Conservation (phyloP, 1,139 yeast species). For the Suhomyces choctaworum region DNA sequence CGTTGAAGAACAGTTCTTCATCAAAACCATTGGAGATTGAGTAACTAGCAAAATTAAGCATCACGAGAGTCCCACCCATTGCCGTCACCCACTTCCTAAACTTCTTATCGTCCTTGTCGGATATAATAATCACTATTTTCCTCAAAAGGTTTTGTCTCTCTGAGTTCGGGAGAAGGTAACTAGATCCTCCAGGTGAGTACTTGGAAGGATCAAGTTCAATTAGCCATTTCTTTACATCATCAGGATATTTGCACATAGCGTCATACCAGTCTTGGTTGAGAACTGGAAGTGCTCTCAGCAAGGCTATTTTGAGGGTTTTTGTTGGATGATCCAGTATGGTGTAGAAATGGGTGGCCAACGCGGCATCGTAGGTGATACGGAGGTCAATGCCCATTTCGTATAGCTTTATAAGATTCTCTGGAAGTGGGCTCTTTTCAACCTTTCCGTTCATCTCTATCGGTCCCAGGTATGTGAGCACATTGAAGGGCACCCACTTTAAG, state of each 20-base stretch:
- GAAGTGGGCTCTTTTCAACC: constrained; percentile 5
- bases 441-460: constrained; percentile 6
- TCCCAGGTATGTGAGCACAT: constrained; percentile 14
- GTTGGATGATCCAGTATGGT: constrained; percentile 15
- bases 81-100: constrained; percentile 18
- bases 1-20: constrained; percentile 6
- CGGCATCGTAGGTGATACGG: constrained; percentile 21
- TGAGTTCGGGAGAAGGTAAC: constrained; percentile 18
- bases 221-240: constrained; percentile 25
- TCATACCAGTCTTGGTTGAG: constrained; percentile 27
- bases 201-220: constrained; percentile 15
- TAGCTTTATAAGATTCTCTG: constrained; percentile 5
- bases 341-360: constrained; percentile 29
- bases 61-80: constrained; percentile 15
- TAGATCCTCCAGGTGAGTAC: constrained; percentile 21
- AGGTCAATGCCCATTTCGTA: constrained; percentile 25
- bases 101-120: constrained; percentile 10
- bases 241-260: constrained; percentile 13
- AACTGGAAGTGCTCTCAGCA: constrained; percentile 31
- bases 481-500: constrained; percentile 29
- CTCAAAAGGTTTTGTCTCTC: constrained; percentile 18
- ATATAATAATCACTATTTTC: constrained; percentile 14
- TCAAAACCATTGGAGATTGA: neutral
- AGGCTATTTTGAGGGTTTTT: constrained; percentile 17
- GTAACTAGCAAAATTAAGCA: constrained; percentile 3